phyloP scores from a whole-genome alignment of 306 rosid genomes.

The Cucurbita maxima region DNA sequence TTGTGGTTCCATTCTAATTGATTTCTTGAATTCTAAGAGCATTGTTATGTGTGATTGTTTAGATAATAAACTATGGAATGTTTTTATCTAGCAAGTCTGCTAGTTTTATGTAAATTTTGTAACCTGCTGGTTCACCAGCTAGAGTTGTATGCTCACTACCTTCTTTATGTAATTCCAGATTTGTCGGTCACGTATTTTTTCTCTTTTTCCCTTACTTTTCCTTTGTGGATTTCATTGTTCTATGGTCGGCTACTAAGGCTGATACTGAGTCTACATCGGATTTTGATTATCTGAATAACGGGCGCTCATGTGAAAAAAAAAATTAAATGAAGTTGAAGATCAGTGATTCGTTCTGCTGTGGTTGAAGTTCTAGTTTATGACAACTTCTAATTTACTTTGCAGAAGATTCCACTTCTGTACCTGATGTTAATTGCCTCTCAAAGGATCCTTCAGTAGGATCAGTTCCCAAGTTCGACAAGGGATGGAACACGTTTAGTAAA shows the following conservation, averaged over 20 bases:
- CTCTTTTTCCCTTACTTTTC: background rate
- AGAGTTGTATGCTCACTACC: background rate
- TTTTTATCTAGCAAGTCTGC: background rate
- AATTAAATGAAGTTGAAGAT: background rate
- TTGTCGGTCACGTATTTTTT: background rate
- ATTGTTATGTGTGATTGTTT: background rate
- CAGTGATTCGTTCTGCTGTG: background rate
- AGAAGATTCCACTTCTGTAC: conserved; percentile 32
- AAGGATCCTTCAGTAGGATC: conserved; percentile 28
- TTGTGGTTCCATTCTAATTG: background rate
- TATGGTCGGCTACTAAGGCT: background rate
- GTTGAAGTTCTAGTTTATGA: conserved; percentile 12
- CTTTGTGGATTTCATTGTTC: background rate
- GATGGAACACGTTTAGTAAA: conserved; percentile 40
- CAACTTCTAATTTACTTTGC: conserved; percentile 26
- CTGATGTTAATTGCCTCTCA: conserved; percentile 18
- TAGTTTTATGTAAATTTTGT: background rate
- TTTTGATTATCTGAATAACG: background rate
- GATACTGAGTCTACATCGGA: background rate
- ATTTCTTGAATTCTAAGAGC: background rate
- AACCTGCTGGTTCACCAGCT: background rate
- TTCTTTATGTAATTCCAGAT: background rate
- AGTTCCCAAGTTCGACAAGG: conserved; percentile 17
- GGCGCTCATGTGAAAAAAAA: background rate
- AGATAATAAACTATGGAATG: background rate